Conservation (phyloP, 1,284 basidiomycete species). For the Hemileia vastatrix region DNA sequence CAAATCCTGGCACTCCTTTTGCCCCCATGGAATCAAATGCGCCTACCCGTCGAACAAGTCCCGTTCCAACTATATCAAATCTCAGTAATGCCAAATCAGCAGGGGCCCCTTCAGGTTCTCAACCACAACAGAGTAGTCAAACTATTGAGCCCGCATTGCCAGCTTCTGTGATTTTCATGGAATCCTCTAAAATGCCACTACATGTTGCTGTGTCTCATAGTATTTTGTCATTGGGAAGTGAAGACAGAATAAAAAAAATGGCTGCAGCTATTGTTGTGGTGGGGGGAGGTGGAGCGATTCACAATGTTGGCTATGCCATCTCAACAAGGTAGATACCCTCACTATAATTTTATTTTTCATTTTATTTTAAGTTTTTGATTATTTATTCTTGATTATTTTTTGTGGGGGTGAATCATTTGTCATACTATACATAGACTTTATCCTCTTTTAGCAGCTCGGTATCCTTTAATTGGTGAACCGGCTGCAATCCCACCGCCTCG, state of each 20-base stretch:
- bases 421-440: conserved; percentile 10
- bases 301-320: conserved; percentile 42
- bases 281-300: conserved; percentile 59
- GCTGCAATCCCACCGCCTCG: conserved; percentile 74
- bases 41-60: conserved; percentile 17
- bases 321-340: conserved; percentile 40
- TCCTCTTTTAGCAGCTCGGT: conserved; percentile 4
- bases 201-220: conserved; percentile 92
- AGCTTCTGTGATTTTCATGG: conserved; percentile 63
- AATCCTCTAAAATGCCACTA: conserved; percentile 80
- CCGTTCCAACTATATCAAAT: too few species aligned
- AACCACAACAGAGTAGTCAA: conserved; percentile 14
- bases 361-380: neutral
- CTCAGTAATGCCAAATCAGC: too few species aligned
- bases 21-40: conserved; percentile 10
- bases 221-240: conserved; percentile 68
- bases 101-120: neutral
- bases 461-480: conserved; percentile 11
- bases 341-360: conserved; percentile 4
- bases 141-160: conserved; percentile 21
- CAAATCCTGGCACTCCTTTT: conserved; percentile 6
- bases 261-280: conserved; percentile 79
- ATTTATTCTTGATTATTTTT: neutral
- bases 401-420: neutral
- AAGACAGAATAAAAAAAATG: conserved; percentile 82